Evolutionary conservation across 2,329 filamentous ascomycete species (phyloP), one percentile per base, ranked within the genome.

Genomic region (Bimuria novae-zelandiae): DNA sequence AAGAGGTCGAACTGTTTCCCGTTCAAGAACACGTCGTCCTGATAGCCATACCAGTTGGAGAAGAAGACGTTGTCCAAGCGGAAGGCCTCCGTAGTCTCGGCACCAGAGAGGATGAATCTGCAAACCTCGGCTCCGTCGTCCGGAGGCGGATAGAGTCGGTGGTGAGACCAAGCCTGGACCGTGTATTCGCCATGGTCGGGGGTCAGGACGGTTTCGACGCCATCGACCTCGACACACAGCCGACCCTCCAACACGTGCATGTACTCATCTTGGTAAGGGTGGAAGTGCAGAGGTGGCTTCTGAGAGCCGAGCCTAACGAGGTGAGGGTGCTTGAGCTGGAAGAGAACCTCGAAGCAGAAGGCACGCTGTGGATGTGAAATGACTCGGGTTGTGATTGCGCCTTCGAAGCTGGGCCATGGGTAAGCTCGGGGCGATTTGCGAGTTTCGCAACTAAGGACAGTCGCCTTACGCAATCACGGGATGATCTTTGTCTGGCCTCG

Each of bases 1-100:
- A 75, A 61, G 36, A 70, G 51, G 44, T 69, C 57, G 19, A 73
- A 17, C 32, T 52, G 53, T 23, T 60, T 63, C 10, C 65, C 64
- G 25, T 64, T 50, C 12, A 69, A 39, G 2, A 73, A 42, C 11
- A 62, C 55, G 17, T 71, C 64, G 30, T 73, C 60, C 61, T 65
- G 65, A 39, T 71, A 70, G 7, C 67, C 70, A 54, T 75, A 75
- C 72, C 71, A 75, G 52, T 75, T 75, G 57, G 72, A 60, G 42
- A 74, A 74, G 49, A 74, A 75, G 8, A 71, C 47, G 14, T 57
- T 59, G 40, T 75, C 71, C 1, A 74, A 57, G 48, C 67, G 60
- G 42, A 63, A 74, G 39, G 62, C 57, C 16, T 56, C 62, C 3
- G 60, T 57, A 10, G 23, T 32, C 36, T 68, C 64, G 5, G 58